Conservation (phyloP, 352 stramenopile genomes). For the Pythium pyrilobum region DNA sequence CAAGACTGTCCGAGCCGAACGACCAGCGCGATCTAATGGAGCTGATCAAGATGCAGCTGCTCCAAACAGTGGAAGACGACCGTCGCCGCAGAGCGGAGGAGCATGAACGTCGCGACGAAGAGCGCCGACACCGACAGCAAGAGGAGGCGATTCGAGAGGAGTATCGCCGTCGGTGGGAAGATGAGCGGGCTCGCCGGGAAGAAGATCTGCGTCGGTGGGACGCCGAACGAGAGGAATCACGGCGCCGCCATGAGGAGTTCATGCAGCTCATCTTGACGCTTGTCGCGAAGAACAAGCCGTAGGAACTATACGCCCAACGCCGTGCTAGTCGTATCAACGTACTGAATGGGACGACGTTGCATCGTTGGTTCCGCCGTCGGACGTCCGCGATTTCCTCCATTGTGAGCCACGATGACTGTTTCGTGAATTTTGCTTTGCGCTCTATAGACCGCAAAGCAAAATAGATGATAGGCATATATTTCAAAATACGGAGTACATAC, state of each 20-base stretch:
- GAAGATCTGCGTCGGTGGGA: conserved; percentile 18
- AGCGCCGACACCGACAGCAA: conserved; percentile 13
- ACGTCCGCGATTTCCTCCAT: too few species aligned
- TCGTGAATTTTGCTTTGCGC: too few species aligned
- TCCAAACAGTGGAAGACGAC: conserved; percentile 17
- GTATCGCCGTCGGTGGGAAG: conserved; percentile 16
- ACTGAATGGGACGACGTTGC: neutral
- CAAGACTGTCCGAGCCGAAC: neutral
- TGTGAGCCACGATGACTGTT: too few species aligned
- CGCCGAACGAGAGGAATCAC: conserved; percentile 13
- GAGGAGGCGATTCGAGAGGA: conserved; percentile 14
- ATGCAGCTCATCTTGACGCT: conserved; percentile 19
- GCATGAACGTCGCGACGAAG: conserved; percentile 9
- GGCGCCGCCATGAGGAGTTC: conserved; percentile 15
- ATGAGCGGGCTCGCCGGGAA: conserved; percentile 13
- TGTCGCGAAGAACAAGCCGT: conserved; percentile 7
- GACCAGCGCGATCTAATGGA: conserved; percentile 6
- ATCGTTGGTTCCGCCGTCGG: neutral
- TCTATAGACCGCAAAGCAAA: too few species aligned
- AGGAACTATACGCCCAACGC: too few species aligned
- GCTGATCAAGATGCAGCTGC: conserved; percentile 20
- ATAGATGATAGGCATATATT: too few species aligned
- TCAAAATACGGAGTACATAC: too few species aligned
- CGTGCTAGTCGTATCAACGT: too few species aligned
- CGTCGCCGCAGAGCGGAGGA: conserved; percentile 8